Base-by-base conservation (phyloP, 1,284 basidiomycete genomes). In the Ceraceosorus bombacis region DNA sequence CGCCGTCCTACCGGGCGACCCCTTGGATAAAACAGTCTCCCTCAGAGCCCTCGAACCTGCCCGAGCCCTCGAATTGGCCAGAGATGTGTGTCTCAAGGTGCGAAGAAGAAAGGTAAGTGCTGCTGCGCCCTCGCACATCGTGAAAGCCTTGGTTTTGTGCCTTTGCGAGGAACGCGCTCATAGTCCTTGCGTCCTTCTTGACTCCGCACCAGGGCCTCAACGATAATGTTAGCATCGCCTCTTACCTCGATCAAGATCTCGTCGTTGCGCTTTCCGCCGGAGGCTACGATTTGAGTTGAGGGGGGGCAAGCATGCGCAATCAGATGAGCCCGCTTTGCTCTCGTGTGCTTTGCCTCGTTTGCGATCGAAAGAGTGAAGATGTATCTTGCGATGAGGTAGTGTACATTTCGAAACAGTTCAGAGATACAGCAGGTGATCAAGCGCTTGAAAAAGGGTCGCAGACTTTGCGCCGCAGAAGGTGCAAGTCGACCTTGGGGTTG, bases 1-100 rank as follows among this genome's bases (percentile, higher is more conserved):
- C 94, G 88, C 88, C 49, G 90, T 96, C 72, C 94, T 97, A 12
- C 94, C 94, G 65, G 94, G 93, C 78, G 93, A 97, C 80, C 95
- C 95, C 51, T 93, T 89, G 68, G 95, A 99, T 81, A 90, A 88
- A 65, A 88, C 85, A 66, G 93, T 99, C 79, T 89, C 91, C 79
- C 85, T 98, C 62, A 84, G 93, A 63, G 94, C 95, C 59, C 82
- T 99, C 61, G 95, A 98, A 78, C 95, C 95, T 55, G 95, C 95
- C 37, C 91, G 91, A 53, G 91, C 93, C 9, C 90, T 97, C 77
- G 88, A 73, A n/a, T 69, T 80, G 49, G 79, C 77, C n/a, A 62
- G 79, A 37, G 95, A 98, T 80, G 83, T 98, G 58, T 90, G 95
- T 53, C 82, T 98, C 59, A 99, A 99, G 81, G 97, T 93, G 49